These are phyloP conservation scores for Penicillium expansum DNA, from an alignment of 2,329 filamentous ascomycete species.

Conservation along the genomic window DNA sequence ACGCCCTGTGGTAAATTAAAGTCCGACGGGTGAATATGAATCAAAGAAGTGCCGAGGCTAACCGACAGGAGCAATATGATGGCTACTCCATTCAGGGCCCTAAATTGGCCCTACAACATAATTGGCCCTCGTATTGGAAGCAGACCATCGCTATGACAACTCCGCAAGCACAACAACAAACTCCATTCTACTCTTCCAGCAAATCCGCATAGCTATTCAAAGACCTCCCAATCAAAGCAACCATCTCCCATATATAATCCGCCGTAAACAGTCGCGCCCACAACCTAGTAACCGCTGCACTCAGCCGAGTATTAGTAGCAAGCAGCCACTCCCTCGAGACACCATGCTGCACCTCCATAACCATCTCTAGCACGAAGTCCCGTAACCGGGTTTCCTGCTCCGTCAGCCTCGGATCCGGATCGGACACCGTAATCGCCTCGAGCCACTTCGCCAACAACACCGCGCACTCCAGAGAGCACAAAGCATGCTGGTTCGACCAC, in stretches of 20 bases:
- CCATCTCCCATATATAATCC: constrained; percentile 39
- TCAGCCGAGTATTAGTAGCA: constrained; percentile 33
- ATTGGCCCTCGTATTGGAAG: neutral
- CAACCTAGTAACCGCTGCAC: constrained; percentile 32
- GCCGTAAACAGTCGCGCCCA: constrained; percentile 38
- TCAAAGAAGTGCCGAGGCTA: neutral
- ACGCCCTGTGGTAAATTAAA: neutral
- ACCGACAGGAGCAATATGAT: neutral
- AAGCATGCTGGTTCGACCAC: constrained; percentile 57
- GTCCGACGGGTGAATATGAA: no score
- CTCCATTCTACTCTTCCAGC: constrained; percentile 18
- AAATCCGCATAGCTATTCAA: constrained; percentile 35
- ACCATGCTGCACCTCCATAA: constrained; percentile 36
- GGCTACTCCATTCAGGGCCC: no score
- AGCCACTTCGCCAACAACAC: constrained; percentile 53
- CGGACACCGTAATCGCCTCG: constrained; percentile 29
- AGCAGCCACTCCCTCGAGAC: constrained; percentile 32
- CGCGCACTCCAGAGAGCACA: constrained; percentile 56
- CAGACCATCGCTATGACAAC: neutral
- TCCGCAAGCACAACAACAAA: neutral
- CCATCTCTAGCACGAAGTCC: constrained; percentile 39
- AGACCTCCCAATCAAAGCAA: constrained; percentile 36
- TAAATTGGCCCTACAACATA: neutral
- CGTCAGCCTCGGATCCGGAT: constrained; percentile 28
- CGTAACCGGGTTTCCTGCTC: constrained; percentile 35